Base-by-base conservation (phyloP, 805 yeast species). In the Candida lessepsii region DNA sequence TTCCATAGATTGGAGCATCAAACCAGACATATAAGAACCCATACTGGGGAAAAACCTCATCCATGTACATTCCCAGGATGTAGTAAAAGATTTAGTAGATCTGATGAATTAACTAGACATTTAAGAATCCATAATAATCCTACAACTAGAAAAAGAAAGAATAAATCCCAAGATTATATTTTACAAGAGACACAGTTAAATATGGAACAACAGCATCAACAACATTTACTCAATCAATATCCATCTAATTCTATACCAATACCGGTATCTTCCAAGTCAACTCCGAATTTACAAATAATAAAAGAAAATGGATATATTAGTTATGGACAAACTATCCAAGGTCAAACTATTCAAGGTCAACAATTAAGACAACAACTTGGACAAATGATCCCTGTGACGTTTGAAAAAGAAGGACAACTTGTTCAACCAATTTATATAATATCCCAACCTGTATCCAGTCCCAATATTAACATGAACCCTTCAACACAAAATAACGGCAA, bases 31-130 rank as follows among this genome's bases (percentile, higher is more conserved):
- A 83, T 89, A 50, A 71, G 96, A 42, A 88, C 96, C 8, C 96
- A 88, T 64, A 88, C 96, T 0, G 96, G 96, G 35, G 96, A 88
- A 59, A 86, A 87, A 58, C 96, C 96, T 2, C 93, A 86, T 57
- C 81, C 79, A 36, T 88, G 96, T 62, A 75, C 80, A 14, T 87
- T 76, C 51, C 89, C 93, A 1, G 86, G 86, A n/a, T 88, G 96
- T 63, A 61, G 79, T 39, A 87, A 89, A 61, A 72, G 84, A 47
- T 88, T 88, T 56, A 76, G 85, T 42, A 74, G 96, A 47, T 73
- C 82, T 19, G 96, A 89, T 63, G 96, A 88, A 64, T 72, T 88
- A 42, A 88, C 96, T 10, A 71, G 96, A 50, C 96, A 88, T 63
- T 71, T 84, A 36, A 69, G 95, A 47, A 89, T 85, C 39, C 96